Evolutionary conservation across 805 yeast genomes (phyloP).

Genomic region (Candida yuanshanica): DNA sequence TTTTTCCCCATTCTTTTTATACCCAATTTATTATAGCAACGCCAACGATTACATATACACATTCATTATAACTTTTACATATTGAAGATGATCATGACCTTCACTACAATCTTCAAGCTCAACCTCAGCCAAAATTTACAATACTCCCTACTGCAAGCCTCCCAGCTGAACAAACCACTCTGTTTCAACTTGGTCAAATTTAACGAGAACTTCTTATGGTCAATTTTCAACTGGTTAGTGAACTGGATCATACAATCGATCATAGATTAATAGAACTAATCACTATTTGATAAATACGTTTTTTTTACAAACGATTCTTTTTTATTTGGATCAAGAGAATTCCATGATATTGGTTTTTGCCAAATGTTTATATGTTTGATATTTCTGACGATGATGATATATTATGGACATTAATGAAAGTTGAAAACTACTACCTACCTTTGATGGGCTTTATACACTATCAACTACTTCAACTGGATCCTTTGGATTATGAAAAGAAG

Average conservation of each 20-base stretch:
- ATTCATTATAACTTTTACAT: too few species aligned
- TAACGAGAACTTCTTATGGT: constrained; percentile 19
- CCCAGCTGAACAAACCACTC: not conserved
- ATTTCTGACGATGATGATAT: not conserved
- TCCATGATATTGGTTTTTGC: not conserved
- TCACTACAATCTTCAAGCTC: not conserved
- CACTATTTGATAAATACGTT: constrained; percentile 21
- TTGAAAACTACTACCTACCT: too few species aligned
- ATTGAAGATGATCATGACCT: too few species aligned
- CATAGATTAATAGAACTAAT: constrained; percentile 13
- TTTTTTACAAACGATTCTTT: constrained; percentile 19
- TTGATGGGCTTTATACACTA: not conserved
- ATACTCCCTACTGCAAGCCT: not conserved
- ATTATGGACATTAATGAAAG: not conserved
- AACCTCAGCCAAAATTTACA: not conserved
- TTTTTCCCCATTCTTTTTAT: too few species aligned
- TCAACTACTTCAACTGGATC: not conserved
- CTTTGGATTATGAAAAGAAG: not conserved
- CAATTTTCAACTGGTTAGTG: constrained; percentile 10
- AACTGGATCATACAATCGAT: not conserved
- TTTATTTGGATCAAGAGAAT: constrained; percentile 3
- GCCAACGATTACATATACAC: too few species aligned
- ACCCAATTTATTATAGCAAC: too few species aligned
- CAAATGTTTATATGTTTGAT: not conserved
- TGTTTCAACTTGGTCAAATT: constrained; percentile 11